Conservation (phyloP, 75 land plant genomes). For the Larix kaempferi region DNA sequence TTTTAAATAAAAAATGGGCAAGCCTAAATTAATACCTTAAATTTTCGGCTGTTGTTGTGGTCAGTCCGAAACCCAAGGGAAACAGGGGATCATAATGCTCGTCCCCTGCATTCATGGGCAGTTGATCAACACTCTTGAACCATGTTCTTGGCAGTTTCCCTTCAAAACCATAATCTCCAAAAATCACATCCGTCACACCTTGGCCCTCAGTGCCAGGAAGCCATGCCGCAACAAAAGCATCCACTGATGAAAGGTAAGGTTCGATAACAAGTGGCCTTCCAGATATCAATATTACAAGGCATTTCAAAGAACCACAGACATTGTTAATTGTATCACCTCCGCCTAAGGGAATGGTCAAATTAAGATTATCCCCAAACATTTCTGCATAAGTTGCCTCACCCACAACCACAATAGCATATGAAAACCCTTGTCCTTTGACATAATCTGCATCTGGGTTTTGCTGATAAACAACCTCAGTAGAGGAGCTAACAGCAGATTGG, state of each 20-base stretch:
- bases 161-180: constrained; percentile 64
- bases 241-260: constrained; percentile 46
- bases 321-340: constrained; percentile 46
- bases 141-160: constrained; percentile 74
- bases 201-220: constrained; percentile 83
- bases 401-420: constrained; percentile 69
- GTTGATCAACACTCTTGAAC: constrained; percentile 71
- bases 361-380: constrained; percentile 52
- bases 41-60: constrained; percentile 15
- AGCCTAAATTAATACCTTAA: constrained; percentile 9
- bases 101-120: constrained; percentile 85
- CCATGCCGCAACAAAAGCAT: constrained; percentile 89
- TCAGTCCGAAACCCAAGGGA: constrained; percentile 70
- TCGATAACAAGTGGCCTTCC: constrained; percentile 75
- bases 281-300: constrained; percentile 69
- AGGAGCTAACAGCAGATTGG: constrained; percentile 36
- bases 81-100: constrained; percentile 69
- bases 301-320: constrained; percentile 54
- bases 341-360: constrained; percentile 55
- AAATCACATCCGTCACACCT: constrained; percentile 72
- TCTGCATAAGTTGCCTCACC: constrained; percentile 77
- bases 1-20: neutral
- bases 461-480: constrained; percentile 49
- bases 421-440: constrained; percentile 24
- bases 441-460: constrained; percentile 40